phyloP scores from a whole-genome alignment of 2,329 filamentous ascomycete genomes.

The Aspergillus pseudoviridinutans region DNA sequence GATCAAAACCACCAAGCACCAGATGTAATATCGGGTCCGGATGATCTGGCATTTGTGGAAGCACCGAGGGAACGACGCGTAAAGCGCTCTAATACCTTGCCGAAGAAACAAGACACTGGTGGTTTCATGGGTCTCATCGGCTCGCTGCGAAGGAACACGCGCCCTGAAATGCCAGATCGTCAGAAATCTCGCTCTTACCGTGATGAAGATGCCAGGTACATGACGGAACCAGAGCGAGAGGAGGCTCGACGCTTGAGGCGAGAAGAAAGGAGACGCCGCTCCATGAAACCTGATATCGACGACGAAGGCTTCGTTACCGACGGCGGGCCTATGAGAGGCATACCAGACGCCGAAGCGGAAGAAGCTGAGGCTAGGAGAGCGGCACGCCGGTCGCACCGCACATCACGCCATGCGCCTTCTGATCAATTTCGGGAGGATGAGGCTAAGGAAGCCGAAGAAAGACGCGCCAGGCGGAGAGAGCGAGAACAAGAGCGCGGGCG shows the following conservation, averaged over 20 bases:
- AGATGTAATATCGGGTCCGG: conserved; percentile 44
- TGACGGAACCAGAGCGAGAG: conserved; percentile 36
- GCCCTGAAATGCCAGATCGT: conserved; percentile 33
- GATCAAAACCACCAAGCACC: conserved; percentile 44
- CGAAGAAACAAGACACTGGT: conserved; percentile 55
- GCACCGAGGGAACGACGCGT: conserved; percentile 49
- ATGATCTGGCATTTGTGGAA: conserved; percentile 52
- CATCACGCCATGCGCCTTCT: conserved; percentile 32
- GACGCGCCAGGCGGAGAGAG: conserved; percentile 48
- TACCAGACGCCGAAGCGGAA: conserved; percentile 39
- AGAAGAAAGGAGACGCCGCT: conserved; percentile 35
- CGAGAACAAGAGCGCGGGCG: conserved; percentile 45
- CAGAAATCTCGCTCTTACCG: conserved; percentile 35
- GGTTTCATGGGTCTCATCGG: conserved; percentile 63
- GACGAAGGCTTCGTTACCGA: conserved; percentile 45
- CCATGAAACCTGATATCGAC: conserved; percentile 47
- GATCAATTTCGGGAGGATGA: conserved; percentile 32
- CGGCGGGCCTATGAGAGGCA: conserved; percentile 36
- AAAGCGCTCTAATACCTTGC: conserved; percentile 59
- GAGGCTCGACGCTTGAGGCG: conserved; percentile 31
- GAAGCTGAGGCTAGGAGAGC: conserved; percentile 60
- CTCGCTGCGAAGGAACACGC: conserved; percentile 31
- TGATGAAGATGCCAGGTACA: conserved; percentile 30
- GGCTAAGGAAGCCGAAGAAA: conserved; percentile 33
- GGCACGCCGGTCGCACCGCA: conserved; percentile 56